These are phyloP conservation scores for Cicer pinnatifidum DNA, from an alignment of 306 rosid species.

Conservation along the genomic window DNA sequence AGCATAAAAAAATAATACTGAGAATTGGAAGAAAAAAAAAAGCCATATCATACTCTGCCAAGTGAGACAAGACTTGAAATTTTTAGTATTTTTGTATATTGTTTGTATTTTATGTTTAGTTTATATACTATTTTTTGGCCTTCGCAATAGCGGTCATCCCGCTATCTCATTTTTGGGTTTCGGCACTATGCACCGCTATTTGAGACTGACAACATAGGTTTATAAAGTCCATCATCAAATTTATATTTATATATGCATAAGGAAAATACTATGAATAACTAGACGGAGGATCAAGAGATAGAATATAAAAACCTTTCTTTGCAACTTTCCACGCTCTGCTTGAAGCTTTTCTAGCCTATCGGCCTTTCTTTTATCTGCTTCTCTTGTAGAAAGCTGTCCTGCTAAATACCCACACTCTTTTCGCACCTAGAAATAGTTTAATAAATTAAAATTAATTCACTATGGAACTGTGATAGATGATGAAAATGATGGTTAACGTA, in stretches of 20 bases:
- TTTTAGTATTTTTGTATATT: too few species aligned
- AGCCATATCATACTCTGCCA: neutral
- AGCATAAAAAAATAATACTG: neutral
- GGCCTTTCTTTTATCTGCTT: slow-evolving; percentile 61
- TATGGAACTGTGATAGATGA: neutral
- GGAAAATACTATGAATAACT: slow-evolving; percentile 20
- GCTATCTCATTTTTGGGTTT: too few species aligned
- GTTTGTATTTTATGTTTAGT: too few species aligned
- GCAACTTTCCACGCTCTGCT: slow-evolving; percentile 54
- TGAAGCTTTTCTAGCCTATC: slow-evolving; percentile 56
- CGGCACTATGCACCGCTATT: too few species aligned
- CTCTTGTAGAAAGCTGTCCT: slow-evolving; percentile 59
- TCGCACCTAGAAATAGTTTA: slow-evolving; percentile 63
- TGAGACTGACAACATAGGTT: too few species aligned
- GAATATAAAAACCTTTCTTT: slow-evolving; percentile 64
- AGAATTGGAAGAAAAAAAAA: neutral
- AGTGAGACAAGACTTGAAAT: neutral
- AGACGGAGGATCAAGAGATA: slow-evolving; percentile 27
- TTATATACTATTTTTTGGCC: too few species aligned
- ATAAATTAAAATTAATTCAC: neutral
- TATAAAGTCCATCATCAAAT: neutral
- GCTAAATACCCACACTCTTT: slow-evolving; percentile 72
- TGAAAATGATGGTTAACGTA: neutral
- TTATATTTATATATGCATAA: slow-evolving; percentile 3
- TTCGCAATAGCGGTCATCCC: too few species aligned